A percentile compares a stretch with the other conserved stretches of the same genome.
Evolutionary conservation across 169 alveolate genomes (phyloP).

Genomic region (Toxoplasma gondii): DNA sequence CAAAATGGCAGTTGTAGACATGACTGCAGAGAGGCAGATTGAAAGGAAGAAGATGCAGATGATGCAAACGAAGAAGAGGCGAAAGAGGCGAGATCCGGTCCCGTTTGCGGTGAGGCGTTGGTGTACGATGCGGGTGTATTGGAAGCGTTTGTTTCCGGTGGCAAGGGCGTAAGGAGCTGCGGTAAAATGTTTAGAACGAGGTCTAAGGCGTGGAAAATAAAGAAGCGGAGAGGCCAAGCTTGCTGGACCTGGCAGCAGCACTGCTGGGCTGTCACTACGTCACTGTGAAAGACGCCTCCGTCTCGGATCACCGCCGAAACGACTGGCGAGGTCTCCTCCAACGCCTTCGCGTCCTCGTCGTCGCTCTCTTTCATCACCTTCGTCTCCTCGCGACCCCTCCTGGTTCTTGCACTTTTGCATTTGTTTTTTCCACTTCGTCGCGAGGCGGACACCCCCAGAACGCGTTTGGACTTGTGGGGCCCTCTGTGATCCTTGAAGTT

Average conservation of each 20-base stretch:
- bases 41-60: not conserved
- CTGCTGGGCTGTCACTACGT: not conserved
- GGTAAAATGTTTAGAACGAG: constrained; percentile 7
- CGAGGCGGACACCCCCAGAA: not conserved
- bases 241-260: constrained; percentile 33
- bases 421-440: not conserved
- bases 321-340: not conserved
- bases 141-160: not conserved
- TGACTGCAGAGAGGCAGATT: not conserved
- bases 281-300: constrained; percentile 28
- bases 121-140: not conserved
- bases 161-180: not conserved
- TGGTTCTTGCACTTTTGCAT: too few species aligned
- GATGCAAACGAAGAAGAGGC: not conserved
- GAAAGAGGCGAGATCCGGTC: not conserved
- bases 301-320: not conserved
- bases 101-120: too few species aligned
- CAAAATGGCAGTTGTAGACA: not conserved
- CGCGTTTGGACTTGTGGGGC: not conserved
- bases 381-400: not conserved
- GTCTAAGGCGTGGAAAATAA: constrained; percentile 21
- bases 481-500: not conserved
- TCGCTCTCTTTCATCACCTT: not conserved
- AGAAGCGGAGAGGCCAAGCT: constrained; percentile 20
- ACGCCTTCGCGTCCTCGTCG: not conserved